These are phyloP conservation scores for Aureobasidium sp. DNA, from an alignment of 2,329 filamentous ascomycete species.

Conservation along the genomic window DNA sequence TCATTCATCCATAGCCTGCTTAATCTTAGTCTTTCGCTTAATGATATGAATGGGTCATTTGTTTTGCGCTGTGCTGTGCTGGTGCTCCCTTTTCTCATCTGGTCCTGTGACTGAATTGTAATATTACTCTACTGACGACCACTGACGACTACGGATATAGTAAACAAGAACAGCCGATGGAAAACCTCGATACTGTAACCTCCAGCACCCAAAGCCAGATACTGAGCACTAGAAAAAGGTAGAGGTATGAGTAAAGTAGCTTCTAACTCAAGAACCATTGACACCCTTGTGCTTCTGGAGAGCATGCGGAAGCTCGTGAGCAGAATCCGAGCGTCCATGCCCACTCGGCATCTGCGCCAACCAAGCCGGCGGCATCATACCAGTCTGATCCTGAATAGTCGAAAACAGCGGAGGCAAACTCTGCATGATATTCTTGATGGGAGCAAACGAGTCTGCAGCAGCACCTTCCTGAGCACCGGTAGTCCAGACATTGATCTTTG, in stretches of 20 bases:
- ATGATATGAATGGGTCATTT: not conserved
- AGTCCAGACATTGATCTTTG: constrained; percentile 89
- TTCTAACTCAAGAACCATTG: not conserved
- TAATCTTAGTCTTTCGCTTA: not conserved
- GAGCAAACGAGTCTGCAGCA: constrained; percentile 51
- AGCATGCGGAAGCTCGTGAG: constrained; percentile 23
- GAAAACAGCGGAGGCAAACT: constrained; percentile 73
- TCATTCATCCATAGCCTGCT: not conserved
- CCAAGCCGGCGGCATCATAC: constrained; percentile 74
- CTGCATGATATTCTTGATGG: constrained; percentile 78
- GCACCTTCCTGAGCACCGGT: constrained; percentile 50
- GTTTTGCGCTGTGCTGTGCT: not conserved
- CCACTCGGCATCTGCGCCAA: constrained; percentile 45
- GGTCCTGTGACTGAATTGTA: not conserved
- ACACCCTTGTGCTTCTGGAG: not conserved
- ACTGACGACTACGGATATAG: not conserved
- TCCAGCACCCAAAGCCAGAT: not conserved
- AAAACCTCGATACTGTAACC: not conserved
- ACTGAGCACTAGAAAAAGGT: not conserved
- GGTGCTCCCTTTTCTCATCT: too few species aligned
- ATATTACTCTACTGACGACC: not conserved
- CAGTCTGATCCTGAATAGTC: constrained; percentile 85
- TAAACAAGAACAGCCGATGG: not conserved
- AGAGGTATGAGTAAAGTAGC: not conserved
- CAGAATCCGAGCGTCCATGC: constrained; percentile 20